Base-by-base conservation (phyloP, 1,139 yeast species). In the Lodderomyces orthopsilosis region DNA sequence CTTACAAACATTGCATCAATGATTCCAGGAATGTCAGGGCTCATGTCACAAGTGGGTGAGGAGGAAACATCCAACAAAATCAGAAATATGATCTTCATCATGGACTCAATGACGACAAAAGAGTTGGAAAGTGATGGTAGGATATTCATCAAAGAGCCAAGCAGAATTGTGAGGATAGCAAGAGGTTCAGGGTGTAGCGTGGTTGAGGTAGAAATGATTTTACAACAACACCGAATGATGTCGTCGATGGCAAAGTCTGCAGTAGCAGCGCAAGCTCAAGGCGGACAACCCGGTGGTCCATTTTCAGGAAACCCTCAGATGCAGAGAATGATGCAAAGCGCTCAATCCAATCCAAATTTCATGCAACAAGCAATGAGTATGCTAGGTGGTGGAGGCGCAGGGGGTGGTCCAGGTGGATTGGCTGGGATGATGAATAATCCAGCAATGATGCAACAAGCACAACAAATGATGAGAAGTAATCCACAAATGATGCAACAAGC, bases 121-220 rank as follows among this genome's bases (percentile, higher is more conserved):
- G 98, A 93, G 68, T 77, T 93, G 50, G 96, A 90, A 55, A 80
- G 90, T 50, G 98, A 93, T 61, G 98, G 98, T 1, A 72, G 81
- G 49, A 69, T 88, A 22, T 90, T 93, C 62, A 75, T 79, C 38
- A 82, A 83, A 42, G 82, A 91, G 61, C 98, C 98, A 4, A 76
- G 83, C 41, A 79, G 98, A 61, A 81, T 93, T 44, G 79, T 91
- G 17, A 77, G 98, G 55, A 94, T 93, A 6, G 98, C 98, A 0
- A 77, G 88, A 50, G 98, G 98, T n/a, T 84, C 96, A 6, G 98
- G 98, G 13, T 89, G 97, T 34, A 73, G 93, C 2, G 96, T 87
- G 0, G 81, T 90, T 4, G 98, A 93, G 54, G 96, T 93, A 19
- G 97, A 93, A 62, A 90, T 90, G 78, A 89, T 91, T 26, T 72